Percentiles rank a stretch among this genome's conserved stretches.
Conservation (phyloP, 2,329 filamentous ascomycete species). For the Hypomyces rosellus region DNA sequence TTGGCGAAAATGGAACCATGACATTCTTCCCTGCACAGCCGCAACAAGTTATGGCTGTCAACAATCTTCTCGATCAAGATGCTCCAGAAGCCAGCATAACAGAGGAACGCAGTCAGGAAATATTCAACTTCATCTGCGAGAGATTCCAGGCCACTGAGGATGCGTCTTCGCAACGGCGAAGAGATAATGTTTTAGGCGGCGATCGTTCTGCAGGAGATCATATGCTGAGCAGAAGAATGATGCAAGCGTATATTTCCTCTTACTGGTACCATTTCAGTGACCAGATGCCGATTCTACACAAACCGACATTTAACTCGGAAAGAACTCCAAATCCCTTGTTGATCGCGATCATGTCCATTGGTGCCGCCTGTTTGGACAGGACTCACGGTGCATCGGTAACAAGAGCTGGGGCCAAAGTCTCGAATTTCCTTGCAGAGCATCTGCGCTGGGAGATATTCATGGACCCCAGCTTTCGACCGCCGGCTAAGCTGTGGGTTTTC, state of each 20-base stretch:
- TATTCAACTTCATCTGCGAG: constrained; percentile 74
- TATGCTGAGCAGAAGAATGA: constrained; percentile 82
- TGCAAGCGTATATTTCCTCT: constrained; percentile 88
- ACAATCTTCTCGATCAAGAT: constrained; percentile 73
- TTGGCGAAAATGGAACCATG: constrained; percentile 41
- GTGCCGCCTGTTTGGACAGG: constrained; percentile 82
- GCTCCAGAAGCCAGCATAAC: constrained; percentile 76
- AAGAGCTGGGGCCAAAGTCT: constrained; percentile 71
- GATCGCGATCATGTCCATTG: constrained; percentile 85
- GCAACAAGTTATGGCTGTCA: constrained; percentile 84
- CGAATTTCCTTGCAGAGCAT: constrained; percentile 88
- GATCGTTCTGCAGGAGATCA: constrained; percentile 60
- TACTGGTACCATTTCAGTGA: constrained; percentile 96
- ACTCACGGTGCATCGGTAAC: constrained; percentile 68
- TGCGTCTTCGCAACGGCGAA: constrained; percentile 65
- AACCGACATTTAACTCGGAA: constrained; percentile 86
- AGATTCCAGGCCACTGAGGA: constrained; percentile 73
- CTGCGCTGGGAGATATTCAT: constrained; percentile 95
- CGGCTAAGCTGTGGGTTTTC: constrained; percentile 93
- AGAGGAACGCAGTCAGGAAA: constrained; percentile 76
- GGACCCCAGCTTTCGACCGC: constrained; percentile 80
- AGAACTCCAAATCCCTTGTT: constrained; percentile 79
- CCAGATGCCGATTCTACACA: constrained; percentile 89
- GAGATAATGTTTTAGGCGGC: constrained; percentile 72
- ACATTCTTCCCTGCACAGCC: constrained; percentile 55